These are phyloP conservation scores for Pichia norvegensis DNA, from an alignment of 1,139 yeast species.

Conservation along the genomic window DNA sequence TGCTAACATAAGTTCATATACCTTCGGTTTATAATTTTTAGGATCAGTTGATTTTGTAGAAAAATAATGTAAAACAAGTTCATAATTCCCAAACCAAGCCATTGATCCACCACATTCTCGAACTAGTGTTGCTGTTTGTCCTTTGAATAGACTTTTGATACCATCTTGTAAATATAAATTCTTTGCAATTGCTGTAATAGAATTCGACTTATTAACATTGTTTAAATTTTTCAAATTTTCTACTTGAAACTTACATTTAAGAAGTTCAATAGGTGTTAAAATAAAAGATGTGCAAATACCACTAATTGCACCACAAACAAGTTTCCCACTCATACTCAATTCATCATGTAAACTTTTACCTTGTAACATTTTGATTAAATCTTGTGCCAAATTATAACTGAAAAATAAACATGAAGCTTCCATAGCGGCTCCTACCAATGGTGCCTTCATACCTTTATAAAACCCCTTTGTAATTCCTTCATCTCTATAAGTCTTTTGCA, in stretches of 20 bases:
- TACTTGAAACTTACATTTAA: conserved; percentile 86
- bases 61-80: conserved; percentile 40
- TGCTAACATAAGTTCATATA: conserved; percentile 53
- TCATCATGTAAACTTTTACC: conserved; percentile 15
- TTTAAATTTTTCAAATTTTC: conserved; percentile 36
- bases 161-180: conserved; percentile 47
- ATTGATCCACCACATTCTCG: conserved; percentile 89
- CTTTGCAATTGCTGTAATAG: conserved; percentile 31
- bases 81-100: conserved; percentile 91
- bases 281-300: conserved; percentile 81
- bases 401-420: conserved; percentile 74
- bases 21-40: conserved; percentile 29
- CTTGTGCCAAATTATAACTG: conserved; percentile 45
- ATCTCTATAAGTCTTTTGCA: conserved; percentile 45
- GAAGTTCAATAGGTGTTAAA: conserved; percentile 80
- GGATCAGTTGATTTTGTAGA: conserved; percentile 16
- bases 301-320: conserved; percentile 68
- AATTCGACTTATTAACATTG: conserved; percentile 8
- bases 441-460: conserved; percentile 67
- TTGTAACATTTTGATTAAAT: conserved; percentile 22
- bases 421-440: conserved; percentile 78
- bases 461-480: conserved; percentile 63
- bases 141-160: conserved; percentile 66
- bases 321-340: conserved; percentile 20
- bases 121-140: conserved; percentile 74